Base-by-base conservation (phyloP, 208 protist genomes). In the Wallacemonas sp. region DNA sequence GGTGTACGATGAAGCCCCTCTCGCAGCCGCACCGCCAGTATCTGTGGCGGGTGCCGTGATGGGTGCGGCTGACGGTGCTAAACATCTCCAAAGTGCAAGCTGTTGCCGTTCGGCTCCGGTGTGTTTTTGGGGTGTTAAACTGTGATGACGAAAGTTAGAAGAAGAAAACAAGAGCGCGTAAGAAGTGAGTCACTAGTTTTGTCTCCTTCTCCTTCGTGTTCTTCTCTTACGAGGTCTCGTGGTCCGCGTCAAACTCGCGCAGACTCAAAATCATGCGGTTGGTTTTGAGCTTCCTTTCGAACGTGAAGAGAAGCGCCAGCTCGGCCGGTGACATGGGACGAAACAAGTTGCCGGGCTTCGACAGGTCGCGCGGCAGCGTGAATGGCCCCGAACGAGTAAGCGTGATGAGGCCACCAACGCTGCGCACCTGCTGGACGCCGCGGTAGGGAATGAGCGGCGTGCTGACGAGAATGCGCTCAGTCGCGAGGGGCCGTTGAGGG, bases 221-320 rank as follows among this genome's bases (percentile, higher is more conserved):
- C 7, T 41, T 14, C 10, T 41, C 14, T 41, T 25, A 28, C 36
- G 38, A 66, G 14, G 49, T 14, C 20, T 8, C 10, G 4, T 36
- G 20, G 20, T 32, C 39, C 22, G 8, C 12, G 61, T 88, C 84
- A 66, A 95, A 93, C 64, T 95, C 87, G 23, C 72, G 75, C 29
- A 95, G 70, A 36, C 74, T 92, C 41, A 95, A 65, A 25, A 95
- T 61, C 57, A 95, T 73, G n/a, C 86, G 87, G 46, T 93, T 93
- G 41, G 79, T 86, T 70, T 95, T 95, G 14, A 95, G 74, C 10
- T 74, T 70, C 1, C 86, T 66, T 75, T 95, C 90, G 68, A 95
- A 95, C 45, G 87, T 92, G 57, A 92, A 95, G 50, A 95, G 74
- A 1, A 93, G 50, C 4, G 86, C 87, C 25, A 93, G 67, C 68